phyloP scores from a whole-genome alignment of 108 stramenopile species.

The Skeletonema tropicum region DNA sequence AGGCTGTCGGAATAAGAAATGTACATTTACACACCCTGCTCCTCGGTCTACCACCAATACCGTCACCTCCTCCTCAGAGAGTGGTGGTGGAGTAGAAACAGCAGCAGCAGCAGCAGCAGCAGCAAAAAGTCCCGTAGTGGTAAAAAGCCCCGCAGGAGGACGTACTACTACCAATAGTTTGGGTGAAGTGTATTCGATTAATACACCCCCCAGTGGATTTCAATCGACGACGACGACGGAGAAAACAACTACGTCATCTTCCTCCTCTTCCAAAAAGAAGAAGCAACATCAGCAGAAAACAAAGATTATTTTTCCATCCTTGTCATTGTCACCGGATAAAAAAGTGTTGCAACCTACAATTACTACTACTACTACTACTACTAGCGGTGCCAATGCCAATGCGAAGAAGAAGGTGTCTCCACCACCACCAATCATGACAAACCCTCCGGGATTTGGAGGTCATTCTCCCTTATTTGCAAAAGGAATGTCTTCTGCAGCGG shows the following conservation, averaged over 20 bases:
- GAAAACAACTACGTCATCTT: no score
- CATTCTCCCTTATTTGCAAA: conserved; percentile 1
- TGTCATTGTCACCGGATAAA: neutral
- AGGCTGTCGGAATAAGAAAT: conserved; percentile 21
- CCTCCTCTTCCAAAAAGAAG: neutral
- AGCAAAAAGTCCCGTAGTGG: neutral
- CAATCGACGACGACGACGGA: neutral
- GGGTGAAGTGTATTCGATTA: neutral
- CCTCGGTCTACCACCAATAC: neutral
- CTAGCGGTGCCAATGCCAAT: neutral
- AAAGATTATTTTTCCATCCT: neutral
- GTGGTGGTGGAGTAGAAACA: neutral
- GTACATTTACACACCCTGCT: conserved; percentile 8
- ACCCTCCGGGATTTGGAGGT: neutral
- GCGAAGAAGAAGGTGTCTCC: neutral
- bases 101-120: neutral
- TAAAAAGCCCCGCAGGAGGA: neutral
- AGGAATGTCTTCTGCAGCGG: neutral
- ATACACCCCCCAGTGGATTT: neutral
- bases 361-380: neutral
- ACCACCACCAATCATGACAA: neutral
- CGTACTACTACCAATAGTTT: neutral
- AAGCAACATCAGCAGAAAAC: neutral
- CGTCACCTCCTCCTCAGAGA: no score
- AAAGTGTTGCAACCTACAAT: neutral